Evolutionary conservation across 1,139 yeast genomes (phyloP).

Genomic region (Zygotorulaspora mrakii): DNA sequence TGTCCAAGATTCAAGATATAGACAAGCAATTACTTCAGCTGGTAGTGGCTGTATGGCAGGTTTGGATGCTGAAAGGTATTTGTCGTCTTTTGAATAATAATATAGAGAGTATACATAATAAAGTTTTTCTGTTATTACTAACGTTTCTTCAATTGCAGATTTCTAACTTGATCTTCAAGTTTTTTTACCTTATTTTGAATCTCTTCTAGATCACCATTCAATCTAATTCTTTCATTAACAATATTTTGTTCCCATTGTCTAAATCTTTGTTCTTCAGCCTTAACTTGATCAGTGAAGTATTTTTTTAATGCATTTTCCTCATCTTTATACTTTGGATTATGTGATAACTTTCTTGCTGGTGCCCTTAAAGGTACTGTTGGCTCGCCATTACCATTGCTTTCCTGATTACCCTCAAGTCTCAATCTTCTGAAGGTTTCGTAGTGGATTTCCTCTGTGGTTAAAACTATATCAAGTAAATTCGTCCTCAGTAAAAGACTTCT

Average conservation of each 20-base stretch:
- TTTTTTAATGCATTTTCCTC: conserved; percentile 93
- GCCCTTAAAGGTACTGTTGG: conserved; percentile 31
- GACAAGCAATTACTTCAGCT: conserved; percentile 99
- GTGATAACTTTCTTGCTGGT: conserved; percentile 44
- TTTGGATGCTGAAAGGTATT: conserved; percentile 82
- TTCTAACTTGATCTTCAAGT: conserved; percentile 70
- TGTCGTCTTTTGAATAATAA: conserved; percentile 59
- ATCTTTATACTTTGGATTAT: conserved; percentile 90
- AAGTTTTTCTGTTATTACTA: conserved; percentile 13
- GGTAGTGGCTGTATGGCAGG: conserved; percentile 99
- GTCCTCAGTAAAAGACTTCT: conserved; percentile 86
- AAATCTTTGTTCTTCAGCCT: conserved; percentile 93
- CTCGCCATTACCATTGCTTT: conserved; percentile 21
- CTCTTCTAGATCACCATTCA: conserved; percentile 89
- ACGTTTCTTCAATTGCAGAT: conserved; percentile 53
- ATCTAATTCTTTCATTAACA: conserved; percentile 88
- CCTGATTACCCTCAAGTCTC: conserved; percentile 60
- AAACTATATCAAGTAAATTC: conserved; percentile 84
- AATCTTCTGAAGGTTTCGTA: conserved; percentile 83
- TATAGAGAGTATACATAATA: conserved; percentile 5
- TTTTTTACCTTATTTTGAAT: conserved; percentile 70
- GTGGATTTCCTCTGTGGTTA: conserved; percentile 87
- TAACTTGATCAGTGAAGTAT: conserved; percentile 96
- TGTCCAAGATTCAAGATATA: conserved; percentile 92
- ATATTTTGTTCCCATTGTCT: conserved; percentile 98